phyloP scores from a whole-genome alignment of 441 rosid genomes.

The Rhodomyrtus psidioides region DNA sequence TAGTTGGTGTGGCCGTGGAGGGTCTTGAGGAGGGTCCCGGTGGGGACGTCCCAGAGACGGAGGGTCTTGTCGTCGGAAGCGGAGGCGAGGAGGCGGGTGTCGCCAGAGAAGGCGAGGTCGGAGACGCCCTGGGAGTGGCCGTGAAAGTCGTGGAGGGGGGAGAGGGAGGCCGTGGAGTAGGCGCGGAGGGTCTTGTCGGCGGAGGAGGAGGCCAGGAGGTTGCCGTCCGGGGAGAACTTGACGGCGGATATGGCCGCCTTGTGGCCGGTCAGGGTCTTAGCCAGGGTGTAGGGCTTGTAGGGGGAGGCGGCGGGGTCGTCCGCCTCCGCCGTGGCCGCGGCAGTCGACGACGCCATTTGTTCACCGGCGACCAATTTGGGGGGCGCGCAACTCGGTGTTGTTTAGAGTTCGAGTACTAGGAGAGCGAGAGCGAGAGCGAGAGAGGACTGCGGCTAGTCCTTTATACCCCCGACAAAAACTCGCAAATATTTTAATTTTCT shows the following conservation, averaged over 20 bases:
- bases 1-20: conserved; percentile 75
- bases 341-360: neutral
- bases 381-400: neutral
- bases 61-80: conserved; percentile 90
- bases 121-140: conserved; percentile 85
- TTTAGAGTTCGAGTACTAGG: neutral
- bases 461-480: neutral
- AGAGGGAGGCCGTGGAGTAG: conserved; percentile 37
- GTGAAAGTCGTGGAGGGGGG: conserved; percentile 43
- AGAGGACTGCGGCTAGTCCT: neutral
- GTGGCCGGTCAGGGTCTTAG: conserved; percentile 69
- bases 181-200: conserved; percentile 73
- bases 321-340: neutral
- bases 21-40: conserved; percentile 49
- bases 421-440: neutral
- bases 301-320: conserved; percentile 3
- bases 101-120: conserved; percentile 83
- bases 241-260: conserved; percentile 56
- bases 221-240: conserved; percentile 88
- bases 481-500: neutral
- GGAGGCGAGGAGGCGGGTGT: conserved; percentile 76
- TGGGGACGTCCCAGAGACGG: conserved; percentile 81
- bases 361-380: neutral
- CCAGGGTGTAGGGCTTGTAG: conserved; percentile 41
- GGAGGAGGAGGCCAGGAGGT: conserved; percentile 73